phyloP scores from a whole-genome alignment of 768 basidiomycete genomes.

The Pilatotrama ljubarskyi region DNA sequence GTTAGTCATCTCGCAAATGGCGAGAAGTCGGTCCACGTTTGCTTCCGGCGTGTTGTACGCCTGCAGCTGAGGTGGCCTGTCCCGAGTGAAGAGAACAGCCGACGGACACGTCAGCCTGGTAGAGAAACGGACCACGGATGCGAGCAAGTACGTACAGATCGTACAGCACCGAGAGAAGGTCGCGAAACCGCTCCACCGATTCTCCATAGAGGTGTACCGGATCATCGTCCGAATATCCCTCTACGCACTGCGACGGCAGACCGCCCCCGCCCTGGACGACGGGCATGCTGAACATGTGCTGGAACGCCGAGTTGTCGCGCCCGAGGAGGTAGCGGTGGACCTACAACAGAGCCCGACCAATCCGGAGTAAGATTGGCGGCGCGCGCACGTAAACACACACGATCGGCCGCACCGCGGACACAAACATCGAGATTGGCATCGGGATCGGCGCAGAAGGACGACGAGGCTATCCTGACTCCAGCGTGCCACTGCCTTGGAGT shows the following conservation, averaged over 20 bases:
- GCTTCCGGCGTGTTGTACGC: slow-evolving; percentile 31
- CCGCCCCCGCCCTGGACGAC: not conserved
- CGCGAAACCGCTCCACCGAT: slow-evolving; percentile 39
- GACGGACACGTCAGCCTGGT: not conserved
- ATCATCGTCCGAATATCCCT: slow-evolving; percentile 33
- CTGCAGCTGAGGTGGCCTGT: slow-evolving; percentile 27
- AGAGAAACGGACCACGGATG: not conserved
- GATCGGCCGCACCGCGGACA: slow-evolving; percentile 6
- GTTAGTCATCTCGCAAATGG: slow-evolving; percentile 42
- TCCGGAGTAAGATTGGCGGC: slow-evolving; percentile 1
- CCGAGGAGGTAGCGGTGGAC: slow-evolving; percentile 33
- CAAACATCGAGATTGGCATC: slow-evolving; percentile 13
- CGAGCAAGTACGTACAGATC: slow-evolving; percentile 36
- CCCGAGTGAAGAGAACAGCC: not conserved
- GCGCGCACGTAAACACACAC: slow-evolving; percentile 4
- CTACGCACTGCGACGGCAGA: slow-evolving; percentile 10
- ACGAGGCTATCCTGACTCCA: slow-evolving; percentile 1
- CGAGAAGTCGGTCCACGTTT: slow-evolving; percentile 38
- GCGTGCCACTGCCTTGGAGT: slow-evolving; percentile 7
- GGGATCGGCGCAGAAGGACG: slow-evolving; percentile 9
- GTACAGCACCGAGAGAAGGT: slow-evolving; percentile 41
- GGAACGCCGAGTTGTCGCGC: slow-evolving; percentile 35
- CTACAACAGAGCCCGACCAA: slow-evolving; percentile 19
- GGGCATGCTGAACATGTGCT: slow-evolving; percentile 32
- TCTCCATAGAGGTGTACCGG: slow-evolving; percentile 43